Percentiles rank a stretch among this genome's conserved stretches.
Evolutionary conservation across 2,329 filamentous ascomycete genomes (phyloP).

Genomic region (Piedraia hortae): DNA sequence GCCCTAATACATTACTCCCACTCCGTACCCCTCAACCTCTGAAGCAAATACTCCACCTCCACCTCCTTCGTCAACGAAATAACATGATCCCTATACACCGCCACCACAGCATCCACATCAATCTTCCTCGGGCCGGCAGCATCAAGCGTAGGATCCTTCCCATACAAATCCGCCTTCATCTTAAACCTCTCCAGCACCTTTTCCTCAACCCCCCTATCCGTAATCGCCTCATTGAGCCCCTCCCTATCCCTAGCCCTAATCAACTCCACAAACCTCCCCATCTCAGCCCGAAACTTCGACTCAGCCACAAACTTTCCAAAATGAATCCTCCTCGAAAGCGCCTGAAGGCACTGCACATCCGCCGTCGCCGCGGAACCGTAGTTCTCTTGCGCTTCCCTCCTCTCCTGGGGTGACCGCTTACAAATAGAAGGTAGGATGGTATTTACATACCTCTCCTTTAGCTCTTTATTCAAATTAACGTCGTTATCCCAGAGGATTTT

Average conservation of each 20-base stretch:
- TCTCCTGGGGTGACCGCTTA: constrained; percentile 21
- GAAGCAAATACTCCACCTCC: constrained; percentile 95
- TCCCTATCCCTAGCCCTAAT: constrained; percentile 57
- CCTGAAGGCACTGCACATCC: constrained; percentile 74
- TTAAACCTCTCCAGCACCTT: constrained; percentile 68
- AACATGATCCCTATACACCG: constrained; percentile 74
- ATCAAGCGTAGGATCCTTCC: constrained; percentile 48
- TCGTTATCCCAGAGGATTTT: constrained; percentile 63
- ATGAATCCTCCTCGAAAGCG: constrained; percentile 70
- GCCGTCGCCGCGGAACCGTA: constrained; percentile 80
- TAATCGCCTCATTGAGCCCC: constrained; percentile 74
- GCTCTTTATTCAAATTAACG: constrained; percentile 69
- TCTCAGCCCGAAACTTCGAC: constrained; percentile 68
- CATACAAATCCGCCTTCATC: constrained; percentile 80
- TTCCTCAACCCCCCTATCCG: constrained; percentile 64
- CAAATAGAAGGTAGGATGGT: constrained; percentile 66
- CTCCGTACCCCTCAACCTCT: constrained; percentile 37
- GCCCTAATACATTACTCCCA: constrained; percentile 21
- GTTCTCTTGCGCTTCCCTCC: constrained; percentile 32
- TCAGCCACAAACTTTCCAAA: constrained; percentile 98
- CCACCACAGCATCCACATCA: constrained; percentile 68
- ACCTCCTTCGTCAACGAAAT: constrained; percentile 96
- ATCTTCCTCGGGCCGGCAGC: constrained; percentile 41
- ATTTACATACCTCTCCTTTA: constrained; percentile 63
- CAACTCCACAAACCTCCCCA: constrained; percentile 50